Base-by-base conservation (phyloP, 495 filamentous ascomycete species). In the Annulohypoxylon nitens region DNA sequence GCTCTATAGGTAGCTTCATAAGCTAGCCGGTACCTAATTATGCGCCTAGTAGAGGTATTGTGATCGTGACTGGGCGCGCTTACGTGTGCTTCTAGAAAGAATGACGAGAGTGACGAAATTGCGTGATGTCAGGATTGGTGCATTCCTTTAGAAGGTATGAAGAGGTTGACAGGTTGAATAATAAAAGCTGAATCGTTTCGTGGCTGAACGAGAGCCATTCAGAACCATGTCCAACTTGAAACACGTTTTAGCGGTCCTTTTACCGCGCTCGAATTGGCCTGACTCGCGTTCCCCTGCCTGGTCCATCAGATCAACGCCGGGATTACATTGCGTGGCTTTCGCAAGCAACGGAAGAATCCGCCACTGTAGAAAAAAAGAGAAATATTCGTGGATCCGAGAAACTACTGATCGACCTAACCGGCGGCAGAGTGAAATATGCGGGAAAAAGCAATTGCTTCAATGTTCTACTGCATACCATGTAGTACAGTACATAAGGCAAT, bases 141-240 rank as follows among this genome's bases (percentile, higher is more conserved):
- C 64, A 69, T 65, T 73, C 65, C 71, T 50, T 60, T 16, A 58
- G 26, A 18, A 73, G 50, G 43, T 54, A 64, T 55, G 71, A 66
- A 34, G 61, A 45, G 9, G 43, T 57, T n/a, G 39, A 53, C 53
- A 30, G 26, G 26, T 51, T 36, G 53, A 53, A 64, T 61, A 67
- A 70, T 75, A 55, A 70, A 70, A 63, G 61, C 67, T 75, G 67
- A 68, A 68, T 71, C 63, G 72, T 68, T 71, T 75, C 67, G 72
- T 71, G 72, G 72, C 67, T 70, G 51, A 75, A 71, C 41, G 63
- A 41, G 63, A 67, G 72, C 43, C 43, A 47, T 9, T 47, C 43
- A 57, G 60, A 55, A 34, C 63, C 72, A 68, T 67, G 36, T 75
- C 64, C 63, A 70, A 75, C 58, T 67, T 75, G 67, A 75, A 75